These are phyloP conservation scores for Botrytis tulipae DNA, from an alignment of 2,329 filamentous ascomycete species.

Conservation along the genomic window DNA sequence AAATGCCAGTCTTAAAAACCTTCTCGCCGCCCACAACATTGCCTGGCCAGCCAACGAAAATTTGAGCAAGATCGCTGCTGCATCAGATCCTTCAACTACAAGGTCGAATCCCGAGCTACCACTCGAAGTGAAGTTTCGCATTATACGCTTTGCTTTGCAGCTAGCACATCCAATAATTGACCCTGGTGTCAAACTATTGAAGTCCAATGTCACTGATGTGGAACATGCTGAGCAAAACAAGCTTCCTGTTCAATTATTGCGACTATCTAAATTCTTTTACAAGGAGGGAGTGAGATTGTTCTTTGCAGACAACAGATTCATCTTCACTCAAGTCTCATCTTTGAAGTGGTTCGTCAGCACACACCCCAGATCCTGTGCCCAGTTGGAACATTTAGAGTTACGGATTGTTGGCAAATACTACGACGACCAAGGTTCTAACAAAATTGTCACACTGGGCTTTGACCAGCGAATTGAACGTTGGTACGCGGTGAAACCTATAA, in stretches of 20 bases:
- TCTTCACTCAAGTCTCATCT: conserved; percentile 4
- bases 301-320: background rate
- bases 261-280: background rate
- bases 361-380: background rate
- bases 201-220: background rate
- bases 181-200: background rate
- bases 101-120: background rate
- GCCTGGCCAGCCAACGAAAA: background rate
- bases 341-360: background rate
- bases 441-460: background rate
- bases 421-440: background rate
- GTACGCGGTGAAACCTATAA: background rate
- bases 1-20: background rate
- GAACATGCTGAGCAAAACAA: conserved; percentile 1
- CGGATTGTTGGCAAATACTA: conserved; percentile 3
- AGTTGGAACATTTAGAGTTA: background rate
- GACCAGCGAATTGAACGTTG: background rate
- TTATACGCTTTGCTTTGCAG: background rate
- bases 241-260: background rate
- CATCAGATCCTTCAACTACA: background rate
- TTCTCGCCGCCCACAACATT: background rate
- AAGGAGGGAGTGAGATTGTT: background rate
- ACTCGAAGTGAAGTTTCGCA: background rate
- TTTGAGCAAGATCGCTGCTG: background rate
- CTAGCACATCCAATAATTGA: background rate